Percentiles rank a stretch among this genome's conserved stretches.
phyloP scores from a whole-genome alignment of 306 rosid genomes.

The Hippophae gyantsensis region DNA sequence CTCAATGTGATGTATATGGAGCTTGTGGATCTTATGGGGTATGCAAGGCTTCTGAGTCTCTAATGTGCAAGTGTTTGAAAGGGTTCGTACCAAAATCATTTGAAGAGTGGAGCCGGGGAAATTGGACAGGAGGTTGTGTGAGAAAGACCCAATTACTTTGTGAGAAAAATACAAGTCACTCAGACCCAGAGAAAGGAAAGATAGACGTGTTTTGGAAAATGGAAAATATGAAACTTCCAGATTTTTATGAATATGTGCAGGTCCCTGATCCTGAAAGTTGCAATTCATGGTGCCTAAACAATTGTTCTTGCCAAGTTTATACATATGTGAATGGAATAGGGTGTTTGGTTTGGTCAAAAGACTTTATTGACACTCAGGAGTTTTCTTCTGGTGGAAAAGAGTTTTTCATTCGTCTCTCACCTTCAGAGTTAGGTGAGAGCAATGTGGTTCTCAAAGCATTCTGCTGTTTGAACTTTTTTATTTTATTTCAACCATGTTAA shows the following conservation, averaged over 20 bases:
- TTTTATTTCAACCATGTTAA: background rate
- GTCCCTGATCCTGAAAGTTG: background rate
- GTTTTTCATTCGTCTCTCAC: conserved; percentile 15
- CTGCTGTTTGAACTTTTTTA: background rate
- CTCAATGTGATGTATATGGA: conserved; percentile 4
- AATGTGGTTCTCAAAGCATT: background rate
- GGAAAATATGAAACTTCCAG: conserved; percentile 4
- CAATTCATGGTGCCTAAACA: conserved; percentile 14
- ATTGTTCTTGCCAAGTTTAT: conserved; percentile 32
- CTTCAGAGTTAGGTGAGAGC: conserved; percentile 30
- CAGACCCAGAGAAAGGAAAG: background rate
- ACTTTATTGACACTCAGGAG: conserved; percentile 12
- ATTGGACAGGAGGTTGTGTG: conserved; percentile 16
- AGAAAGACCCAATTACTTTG: conserved; percentile 12
- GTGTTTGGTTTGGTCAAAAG: conserved; percentile 24
- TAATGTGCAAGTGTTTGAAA: conserved; percentile 12
- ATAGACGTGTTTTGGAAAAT: conserved; percentile 5
- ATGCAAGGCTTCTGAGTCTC: conserved; percentile 2
- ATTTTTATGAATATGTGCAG: conserved; percentile 11
- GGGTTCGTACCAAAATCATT: conserved; percentile 7
- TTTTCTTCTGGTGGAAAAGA: background rate
- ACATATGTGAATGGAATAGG: conserved; percentile 1
- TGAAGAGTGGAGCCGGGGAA: conserved; percentile 10
- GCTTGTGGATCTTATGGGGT: conserved; percentile 11
- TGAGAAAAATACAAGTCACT: background rate